Base-by-base conservation (phyloP, 2,329 filamentous ascomycete genomes). In the Malbranchea cinnamomea region DNA sequence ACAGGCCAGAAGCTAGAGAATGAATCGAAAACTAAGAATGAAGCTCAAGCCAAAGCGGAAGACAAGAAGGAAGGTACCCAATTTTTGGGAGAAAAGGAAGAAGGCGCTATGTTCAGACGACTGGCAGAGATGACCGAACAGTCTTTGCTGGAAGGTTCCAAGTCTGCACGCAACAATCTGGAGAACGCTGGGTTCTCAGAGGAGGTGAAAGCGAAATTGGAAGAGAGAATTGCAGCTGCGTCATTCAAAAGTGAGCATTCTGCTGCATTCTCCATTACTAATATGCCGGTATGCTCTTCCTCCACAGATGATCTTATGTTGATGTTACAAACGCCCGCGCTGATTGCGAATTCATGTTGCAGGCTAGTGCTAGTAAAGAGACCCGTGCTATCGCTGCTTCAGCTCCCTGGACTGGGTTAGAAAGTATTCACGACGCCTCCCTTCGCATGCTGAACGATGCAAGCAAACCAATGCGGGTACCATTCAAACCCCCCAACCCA, bases 331-430 rank as follows among this genome's bases (percentile, higher is more conserved):
- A n/a, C n/a, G n/a, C n/a, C n/a, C n/a, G n/a, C n/a, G n/a, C n/a
- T n/a, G n/a, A n/a, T n/a, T n/a, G n/a, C n/a, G n/a, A n/a, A 31
- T 18, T 5, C 2, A 11, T 20, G 13, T 25, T 22, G 13, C 12
- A 35, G 58, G 48, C 65, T 3, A 66, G 68, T n/a, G 74, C 78
- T 8, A 75, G 78, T 10, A 64, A 66, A 41, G 77, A 75, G 8
- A 78, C 77, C 2, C 66, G 72, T 36, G 69, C 77, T 28, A 68
- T 74, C 20, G 82, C 82, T 2, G 62, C 67, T 0, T 71, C 74
- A 5, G 57, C 67, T 34, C 67, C 78, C 1, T 98, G 89, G 89
- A 73, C 68, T 0, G 89, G 87, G 2, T 63, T 68, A 8, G 89
- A 95, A 54, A 62, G 60, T 4, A 57, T 77, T 1, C 70, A 76